Base-by-base conservation (phyloP, 495 filamentous ascomycete genomes). In the Thozetella sp. region DNA sequence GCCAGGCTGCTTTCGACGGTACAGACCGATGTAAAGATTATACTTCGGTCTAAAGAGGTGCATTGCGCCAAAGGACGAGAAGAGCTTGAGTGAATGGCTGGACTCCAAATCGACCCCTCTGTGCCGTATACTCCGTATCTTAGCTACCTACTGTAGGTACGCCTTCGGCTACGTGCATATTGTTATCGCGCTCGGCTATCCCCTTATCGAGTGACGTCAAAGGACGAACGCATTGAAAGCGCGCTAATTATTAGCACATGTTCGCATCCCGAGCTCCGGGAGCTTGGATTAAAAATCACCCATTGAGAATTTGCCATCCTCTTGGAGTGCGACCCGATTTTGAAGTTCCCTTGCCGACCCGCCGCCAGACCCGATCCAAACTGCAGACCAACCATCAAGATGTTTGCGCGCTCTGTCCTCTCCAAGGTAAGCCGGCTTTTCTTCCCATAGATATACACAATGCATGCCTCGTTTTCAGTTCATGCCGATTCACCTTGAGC, bases 381-480 rank as follows among this genome's bases (percentile, higher is more conserved):
- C 20, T 20, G 43, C 43, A 48, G n/a, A 48, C n/a, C 43, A 48
- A 11, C 43, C 10, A 4, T n/a, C 53, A 58, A 57, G 15, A 71
- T 71, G 68, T 57, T 72, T 22, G 56, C 69, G n/a, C 19, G 67
- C 43, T 55, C 69, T 17, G 55, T 69, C 45, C 27, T 71, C 60
- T 57, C 64, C 22, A 63, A 61, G 64, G 69, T 69, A 66, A 22
- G 59, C n/a, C 25, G 23, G 50, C 20, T 2, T 52, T 1, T 22
- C 25, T 22, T 40, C 15, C 15, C 26, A 22, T 25, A 20, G 3
- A 54, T 52, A 56, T 43, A 40, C 53, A 51, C 20, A 23, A 30
- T 56, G 15, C 48, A 19, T 27, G 17, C 54, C 13, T 23, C 13
- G 15, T 24, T 26, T 64, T 61, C 61, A 62, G 62, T 50, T 68